Conservation (phyloP, 805 yeast genomes). For the Torulaspora gathmanii region DNA sequence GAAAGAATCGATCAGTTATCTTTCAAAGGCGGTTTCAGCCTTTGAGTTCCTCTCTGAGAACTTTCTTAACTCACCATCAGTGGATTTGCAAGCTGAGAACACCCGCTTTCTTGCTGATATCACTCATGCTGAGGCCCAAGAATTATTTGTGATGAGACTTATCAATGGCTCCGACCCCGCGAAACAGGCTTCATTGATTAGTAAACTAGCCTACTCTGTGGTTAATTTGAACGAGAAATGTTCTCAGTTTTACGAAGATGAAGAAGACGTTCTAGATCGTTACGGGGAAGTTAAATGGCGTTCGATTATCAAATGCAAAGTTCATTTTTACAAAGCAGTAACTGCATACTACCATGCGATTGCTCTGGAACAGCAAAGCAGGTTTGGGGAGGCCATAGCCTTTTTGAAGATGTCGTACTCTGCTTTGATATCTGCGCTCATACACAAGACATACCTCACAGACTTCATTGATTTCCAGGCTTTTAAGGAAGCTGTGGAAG, state of each 20-base stretch:
- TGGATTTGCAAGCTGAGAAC: slow-evolving; percentile 67
- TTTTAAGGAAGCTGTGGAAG: slow-evolving; percentile 35
- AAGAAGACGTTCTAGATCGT: slow-evolving; percentile 30
- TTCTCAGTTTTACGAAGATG: slow-evolving; percentile 40
- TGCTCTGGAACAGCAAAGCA: slow-evolving; percentile 48
- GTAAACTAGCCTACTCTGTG: slow-evolving; percentile 68
- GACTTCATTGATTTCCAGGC: slow-evolving; percentile 34
- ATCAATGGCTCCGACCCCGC: slow-evolving; percentile 37
- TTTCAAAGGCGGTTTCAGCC: slow-evolving; percentile 77
- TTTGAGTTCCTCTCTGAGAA: slow-evolving; percentile 67
- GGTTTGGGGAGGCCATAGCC: slow-evolving; percentile 76
- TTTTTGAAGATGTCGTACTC: slow-evolving; percentile 50
- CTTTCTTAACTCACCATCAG: slow-evolving; percentile 83
- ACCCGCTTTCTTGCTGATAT: slow-evolving; percentile 58
- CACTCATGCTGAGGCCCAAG: slow-evolving; percentile 86
- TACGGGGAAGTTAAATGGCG: slow-evolving; percentile 50
- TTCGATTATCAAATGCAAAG: slow-evolving; percentile 48
- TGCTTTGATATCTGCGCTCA: slow-evolving; percentile 26
- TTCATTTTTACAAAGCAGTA: slow-evolving; percentile 51
- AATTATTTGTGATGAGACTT: slow-evolving; percentile 65
- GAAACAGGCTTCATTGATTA: slow-evolving; percentile 63
- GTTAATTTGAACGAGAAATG: slow-evolving; percentile 52
- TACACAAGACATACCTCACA: slow-evolving; percentile 36
- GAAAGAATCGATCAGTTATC: slow-evolving; percentile 54
- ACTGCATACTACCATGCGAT: slow-evolving; percentile 58